Evolutionary conservation across 139 green algal species (phyloP).

Genomic region (Yamagishiella unicocca): DNA sequence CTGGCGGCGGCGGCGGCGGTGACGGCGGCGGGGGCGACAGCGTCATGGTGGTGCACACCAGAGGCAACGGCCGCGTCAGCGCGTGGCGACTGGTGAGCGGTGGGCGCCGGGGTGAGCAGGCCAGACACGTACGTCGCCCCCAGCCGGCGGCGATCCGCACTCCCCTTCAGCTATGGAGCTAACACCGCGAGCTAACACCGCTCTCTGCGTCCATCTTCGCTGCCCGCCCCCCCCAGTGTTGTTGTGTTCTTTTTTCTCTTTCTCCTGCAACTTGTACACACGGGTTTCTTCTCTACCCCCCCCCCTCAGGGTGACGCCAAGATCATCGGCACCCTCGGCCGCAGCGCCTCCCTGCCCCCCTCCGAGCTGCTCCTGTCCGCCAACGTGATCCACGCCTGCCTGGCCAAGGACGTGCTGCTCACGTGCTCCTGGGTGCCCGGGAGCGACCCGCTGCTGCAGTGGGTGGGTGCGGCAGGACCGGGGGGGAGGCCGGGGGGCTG

Average conservation of each 20-base stretch:
- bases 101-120: too few species aligned
- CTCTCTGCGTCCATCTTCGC: too few species aligned
- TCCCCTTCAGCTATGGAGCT: too few species aligned
- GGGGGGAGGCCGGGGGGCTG: not conserved
- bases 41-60: conserved; percentile 44
- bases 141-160: too few species aligned
- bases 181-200: too few species aligned
- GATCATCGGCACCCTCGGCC: conserved; percentile 34
- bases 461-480: not conserved
- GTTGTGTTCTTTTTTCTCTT: too few species aligned
- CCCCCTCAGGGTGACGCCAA: conserved; percentile 35
- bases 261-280: too few species aligned
- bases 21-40: not conserved
- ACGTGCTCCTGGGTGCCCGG: conserved; percentile 28
- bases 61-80: conserved; percentile 40
- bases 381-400: conserved; percentile 4
- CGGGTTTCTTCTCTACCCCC: too few species aligned
- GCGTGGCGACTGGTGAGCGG: conserved; percentile 41
- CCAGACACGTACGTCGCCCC: too few species aligned
- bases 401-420: not conserved
- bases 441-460: conserved; percentile 40
- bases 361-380: not conserved
- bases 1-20: not conserved
- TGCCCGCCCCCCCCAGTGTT: too few species aligned
- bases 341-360: not conserved